Evolutionary conservation across 495 filamentous ascomycete genomes (phyloP).

Genomic region (Saxispiralis lemnorum): DNA sequence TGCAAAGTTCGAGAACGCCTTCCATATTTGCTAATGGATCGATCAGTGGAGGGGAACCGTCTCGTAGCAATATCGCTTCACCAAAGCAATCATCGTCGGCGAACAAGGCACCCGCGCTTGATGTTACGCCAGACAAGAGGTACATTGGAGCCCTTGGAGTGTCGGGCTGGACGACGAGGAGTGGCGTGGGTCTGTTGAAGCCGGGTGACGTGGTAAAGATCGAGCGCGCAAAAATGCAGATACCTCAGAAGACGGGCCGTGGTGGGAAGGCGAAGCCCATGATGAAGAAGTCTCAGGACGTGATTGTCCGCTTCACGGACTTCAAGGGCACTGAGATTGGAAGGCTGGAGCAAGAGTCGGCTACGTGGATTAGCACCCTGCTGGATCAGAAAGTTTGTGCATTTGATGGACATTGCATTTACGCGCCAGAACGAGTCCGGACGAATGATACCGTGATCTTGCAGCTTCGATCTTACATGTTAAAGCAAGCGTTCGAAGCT

Average conservation of each 20-base stretch:
- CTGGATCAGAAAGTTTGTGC: conserved; percentile 81
- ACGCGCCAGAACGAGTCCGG: conserved; percentile 61
- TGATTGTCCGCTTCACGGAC: conserved; percentile 89
- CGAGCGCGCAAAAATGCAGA: conserved; percentile 63
- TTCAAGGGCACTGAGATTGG: conserved; percentile 64
- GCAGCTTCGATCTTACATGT: conserved; percentile 63
- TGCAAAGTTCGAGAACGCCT: background rate
- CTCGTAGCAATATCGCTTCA: background rate
- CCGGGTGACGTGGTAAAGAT: conserved; percentile 68
- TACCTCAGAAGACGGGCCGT: conserved; percentile 29
- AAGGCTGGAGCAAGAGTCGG: conserved; percentile 70
- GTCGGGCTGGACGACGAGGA: conserved; percentile 80
- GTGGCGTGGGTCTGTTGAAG: conserved; percentile 51
- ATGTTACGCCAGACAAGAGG: conserved; percentile 39
- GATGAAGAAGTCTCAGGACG: conserved; percentile 41
- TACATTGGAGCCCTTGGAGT: conserved; percentile 89
- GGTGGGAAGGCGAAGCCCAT: conserved; percentile 32
- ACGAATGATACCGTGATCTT: conserved; percentile 88
- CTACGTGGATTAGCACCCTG: conserved; percentile 84
- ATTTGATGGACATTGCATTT: conserved; percentile 83
- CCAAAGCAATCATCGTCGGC: background rate
- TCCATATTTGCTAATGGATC: conserved; percentile 8
- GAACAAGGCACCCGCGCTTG: background rate
- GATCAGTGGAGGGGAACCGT: conserved; percentile 9
- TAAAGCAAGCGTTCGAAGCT: conserved; percentile 53